Evolutionary conservation across 2,329 filamentous ascomycete species (phyloP).

Genomic region (Pseudogymnoascus sp.): DNA sequence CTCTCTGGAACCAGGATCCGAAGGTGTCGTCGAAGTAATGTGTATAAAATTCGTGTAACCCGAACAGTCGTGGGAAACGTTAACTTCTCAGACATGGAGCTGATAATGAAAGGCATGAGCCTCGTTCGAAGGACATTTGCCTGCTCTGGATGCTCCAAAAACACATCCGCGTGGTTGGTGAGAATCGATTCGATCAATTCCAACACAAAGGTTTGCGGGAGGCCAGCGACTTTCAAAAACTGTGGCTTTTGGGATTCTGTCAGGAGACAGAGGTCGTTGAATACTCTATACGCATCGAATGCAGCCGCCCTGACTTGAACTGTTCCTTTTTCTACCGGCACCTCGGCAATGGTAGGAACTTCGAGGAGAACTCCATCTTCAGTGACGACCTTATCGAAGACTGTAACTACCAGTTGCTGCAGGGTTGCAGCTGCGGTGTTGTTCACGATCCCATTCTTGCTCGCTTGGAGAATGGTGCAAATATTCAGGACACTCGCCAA

Average conservation of each 20-base stretch:
- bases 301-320: constrained; percentile 66
- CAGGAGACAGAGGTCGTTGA: constrained; percentile 83
- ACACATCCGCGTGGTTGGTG: constrained; percentile 74
- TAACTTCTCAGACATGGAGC: constrained; percentile 66
- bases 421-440: constrained; percentile 95
- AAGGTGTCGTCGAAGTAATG: constrained; percentile 72
- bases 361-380: constrained; percentile 60
- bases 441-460: constrained; percentile 88
- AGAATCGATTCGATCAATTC: constrained; percentile 89
- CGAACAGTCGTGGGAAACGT: constrained; percentile 77
- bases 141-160: constrained; percentile 71
- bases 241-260: constrained; percentile 77
- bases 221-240: constrained; percentile 69
- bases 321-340: constrained; percentile 55
- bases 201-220: constrained; percentile 76
- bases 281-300: constrained; percentile 75
- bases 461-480: constrained; percentile 82
- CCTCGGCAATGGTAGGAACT: constrained; percentile 54
- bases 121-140: constrained; percentile 66
- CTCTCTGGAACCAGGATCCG: constrained; percentile 68
- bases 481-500: constrained; percentile 79
- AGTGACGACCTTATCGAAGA: constrained; percentile 81
- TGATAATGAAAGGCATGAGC: constrained; percentile 77
- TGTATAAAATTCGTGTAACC: constrained; percentile 72
- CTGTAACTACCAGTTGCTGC: constrained; percentile 83